Evolutionary conservation across 495 filamentous ascomycete genomes (phyloP).

Genomic region (Glutinoglossum americanum): DNA sequence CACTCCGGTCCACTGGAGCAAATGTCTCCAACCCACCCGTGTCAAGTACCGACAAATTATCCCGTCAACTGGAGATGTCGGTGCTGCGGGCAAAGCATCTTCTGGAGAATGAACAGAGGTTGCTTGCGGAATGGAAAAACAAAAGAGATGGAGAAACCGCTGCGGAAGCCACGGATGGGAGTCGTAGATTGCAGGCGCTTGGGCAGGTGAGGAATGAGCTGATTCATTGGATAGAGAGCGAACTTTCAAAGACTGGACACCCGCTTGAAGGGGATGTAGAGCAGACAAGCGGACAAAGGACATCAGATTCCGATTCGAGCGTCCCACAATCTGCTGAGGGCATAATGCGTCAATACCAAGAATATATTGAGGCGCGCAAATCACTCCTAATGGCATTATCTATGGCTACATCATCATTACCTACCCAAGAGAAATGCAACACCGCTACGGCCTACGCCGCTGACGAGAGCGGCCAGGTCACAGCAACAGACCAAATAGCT

Average conservation of each 20-base stretch:
- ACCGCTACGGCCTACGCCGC: not conserved
- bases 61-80: slow-evolving; percentile 40
- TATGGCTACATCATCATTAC: not conserved
- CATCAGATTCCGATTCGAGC: slow-evolving; percentile 3
- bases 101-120: slow-evolving; percentile 36
- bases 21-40: slow-evolving; percentile 10
- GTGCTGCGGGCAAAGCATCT: slow-evolving; percentile 39
- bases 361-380: slow-evolving; percentile 23
- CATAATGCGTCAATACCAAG: slow-evolving; percentile 19
- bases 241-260: slow-evolving; percentile 31
- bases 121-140: slow-evolving; percentile 25
- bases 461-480: not conserved
- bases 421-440: slow-evolving; percentile 18
- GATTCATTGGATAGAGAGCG: slow-evolving; percentile 51
- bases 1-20: slow-evolving; percentile 13
- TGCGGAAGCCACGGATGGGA: not conserved
- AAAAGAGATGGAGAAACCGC: not conserved
- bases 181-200: slow-evolving; percentile 11
- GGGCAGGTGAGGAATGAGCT: slow-evolving; percentile 37
- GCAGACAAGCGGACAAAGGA: slow-evolving; percentile 19
- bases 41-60: slow-evolving; percentile 24
- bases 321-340: slow-evolving; percentile 11
- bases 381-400: slow-evolving; percentile 18
- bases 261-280: slow-evolving; percentile 21
- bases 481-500: not conserved